These are phyloP conservation scores for Blastobotrys malaysiensis DNA, from an alignment of 1,139 yeast genomes.

Conservation along the genomic window DNA sequence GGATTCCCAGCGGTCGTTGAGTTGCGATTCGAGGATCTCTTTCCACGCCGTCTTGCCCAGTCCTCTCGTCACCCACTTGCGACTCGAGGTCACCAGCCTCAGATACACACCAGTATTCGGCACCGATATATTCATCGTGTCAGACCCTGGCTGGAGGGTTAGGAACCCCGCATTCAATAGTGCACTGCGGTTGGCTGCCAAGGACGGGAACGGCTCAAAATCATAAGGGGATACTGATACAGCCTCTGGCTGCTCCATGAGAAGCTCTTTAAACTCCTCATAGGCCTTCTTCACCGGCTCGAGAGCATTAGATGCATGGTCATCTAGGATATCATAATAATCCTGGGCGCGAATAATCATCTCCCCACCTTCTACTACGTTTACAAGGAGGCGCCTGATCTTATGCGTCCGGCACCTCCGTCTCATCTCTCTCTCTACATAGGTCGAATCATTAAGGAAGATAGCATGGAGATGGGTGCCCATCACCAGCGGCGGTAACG, in stretches of 20 bases:
- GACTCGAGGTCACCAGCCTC: conserved; percentile 43
- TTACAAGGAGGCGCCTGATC: conserved; percentile 33
- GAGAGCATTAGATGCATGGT: conserved; percentile 3
- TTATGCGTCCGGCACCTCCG: conserved; percentile 28
- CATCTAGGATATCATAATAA: conserved; percentile 26
- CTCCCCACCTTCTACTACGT: conserved; percentile 36
- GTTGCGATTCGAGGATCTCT: conserved; percentile 48
- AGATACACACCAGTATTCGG: conserved; percentile 60
- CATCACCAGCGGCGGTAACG: conserved; percentile 38
- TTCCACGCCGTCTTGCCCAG: conserved; percentile 43
- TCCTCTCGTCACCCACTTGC: conserved; percentile 47
- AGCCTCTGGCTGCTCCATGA: conserved; percentile 26
- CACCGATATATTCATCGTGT: conserved; percentile 47
- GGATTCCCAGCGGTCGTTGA: conserved; percentile 46
- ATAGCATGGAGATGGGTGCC: conserved; percentile 41
- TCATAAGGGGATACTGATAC: conserved; percentile 36
- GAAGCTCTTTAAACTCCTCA: conserved; percentile 25
- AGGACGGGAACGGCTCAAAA: conserved; percentile 20
- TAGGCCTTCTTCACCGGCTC: conserved; percentile 11
- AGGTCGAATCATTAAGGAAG: conserved; percentile 38
- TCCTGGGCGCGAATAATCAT: conserved; percentile 34
- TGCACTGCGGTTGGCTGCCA: conserved; percentile 13
- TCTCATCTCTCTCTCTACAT: conserved; percentile 39
- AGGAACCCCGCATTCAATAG: conserved; percentile 51
- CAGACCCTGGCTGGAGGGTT: conserved; percentile 46